Base-by-base conservation (phyloP, 768 basidiomycete species). In the Leccinellum albellum region DNA sequence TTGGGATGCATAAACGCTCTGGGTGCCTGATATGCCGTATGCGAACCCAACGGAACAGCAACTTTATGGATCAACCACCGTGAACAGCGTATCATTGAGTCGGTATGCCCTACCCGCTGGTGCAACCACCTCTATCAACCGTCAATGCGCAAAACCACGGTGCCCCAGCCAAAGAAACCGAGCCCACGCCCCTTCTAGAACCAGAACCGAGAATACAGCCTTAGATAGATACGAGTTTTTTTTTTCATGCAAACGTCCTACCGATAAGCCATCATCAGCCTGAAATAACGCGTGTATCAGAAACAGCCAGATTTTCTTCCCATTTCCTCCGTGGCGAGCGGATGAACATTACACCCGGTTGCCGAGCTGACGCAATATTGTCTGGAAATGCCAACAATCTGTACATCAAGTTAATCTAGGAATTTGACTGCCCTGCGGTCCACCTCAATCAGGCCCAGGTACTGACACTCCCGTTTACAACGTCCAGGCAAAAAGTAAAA, bases 231-330 rank as follows among this genome's bases (percentile, higher is more conserved):
- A 7, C 32, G 15, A 3, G 29, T 31, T 15, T 17, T 51, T 42
- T n/a, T 42, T 42, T 42, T 42, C 40, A 46, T 46, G 31, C 23
- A 12, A 32, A n/a, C 17, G 24, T 23, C 29, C 15, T 21, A 13
- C 28, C 26, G 59, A 60, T 61, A 50, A 61, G 59, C 51, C 32
- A 3, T 24, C n/a, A 54, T 24, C n/a, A 54, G 12, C 50, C 50
- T 24, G 33, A 52, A 46, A 42, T 48, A 52, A 33, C 14, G 12
- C 54, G 10, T 55, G 52, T n/a, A 14, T 24, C 28, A 54, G 29
- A 44, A 7, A 44, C 12, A 7, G 56, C 51, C 31, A 47, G 35
- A 14, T 26, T 47, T 48, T 24, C 45, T n/a, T 28, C 17, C 44
- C 26, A 12, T 46, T 4, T 20, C 40, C 53, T 61, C 54, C 42